A percentile compares a stretch with the other conserved stretches of the same genome.
These are phyloP conservation scores for Avena eriantha DNA, from an alignment of 176 grass and related monocot species.

Conservation along the genomic window DNA sequence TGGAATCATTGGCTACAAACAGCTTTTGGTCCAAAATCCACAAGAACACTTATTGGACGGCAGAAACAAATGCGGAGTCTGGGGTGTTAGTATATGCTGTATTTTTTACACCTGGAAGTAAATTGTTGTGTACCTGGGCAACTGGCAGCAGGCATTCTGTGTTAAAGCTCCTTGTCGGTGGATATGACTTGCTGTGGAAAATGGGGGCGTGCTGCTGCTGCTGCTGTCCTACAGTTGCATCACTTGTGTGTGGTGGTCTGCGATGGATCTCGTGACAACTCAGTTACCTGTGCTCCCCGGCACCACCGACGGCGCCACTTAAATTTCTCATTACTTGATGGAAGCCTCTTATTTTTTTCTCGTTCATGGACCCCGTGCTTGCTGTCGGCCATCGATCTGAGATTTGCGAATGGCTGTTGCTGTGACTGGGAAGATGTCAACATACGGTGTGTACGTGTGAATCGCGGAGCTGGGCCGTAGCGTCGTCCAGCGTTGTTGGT, in stretches of 20 bases:
- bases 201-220: neutral
- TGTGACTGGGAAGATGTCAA: neutral
- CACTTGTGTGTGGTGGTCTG: neutral
- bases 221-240: too few relatives aligned
- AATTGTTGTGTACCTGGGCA: neutral
- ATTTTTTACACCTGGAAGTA: neutral
- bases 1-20: neutral
- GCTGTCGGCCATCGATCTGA: neutral
- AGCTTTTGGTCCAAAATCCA: neutral
- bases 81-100: too few relatives aligned
- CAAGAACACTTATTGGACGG: too few relatives aligned
- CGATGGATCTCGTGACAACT: constrained; percentile 14
- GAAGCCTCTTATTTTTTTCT: neutral
- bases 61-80: too few relatives aligned
- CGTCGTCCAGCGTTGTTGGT: neutral
- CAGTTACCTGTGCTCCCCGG: constrained; percentile 14
- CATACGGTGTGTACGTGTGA: neutral
- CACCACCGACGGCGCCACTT: constrained; percentile 37
- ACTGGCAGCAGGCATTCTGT: neutral
- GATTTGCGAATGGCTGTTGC: neutral
- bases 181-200: neutral
- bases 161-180: constrained; percentile 9
- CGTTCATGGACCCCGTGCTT: constrained; percentile 4
- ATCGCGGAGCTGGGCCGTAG: neutral
- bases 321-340: neutral